Percentiles rank a stretch among this genome's conserved stretches.
phyloP scores from a whole-genome alignment of 2,329 filamentous ascomycete genomes.

The Fusarium veterinarium region DNA sequence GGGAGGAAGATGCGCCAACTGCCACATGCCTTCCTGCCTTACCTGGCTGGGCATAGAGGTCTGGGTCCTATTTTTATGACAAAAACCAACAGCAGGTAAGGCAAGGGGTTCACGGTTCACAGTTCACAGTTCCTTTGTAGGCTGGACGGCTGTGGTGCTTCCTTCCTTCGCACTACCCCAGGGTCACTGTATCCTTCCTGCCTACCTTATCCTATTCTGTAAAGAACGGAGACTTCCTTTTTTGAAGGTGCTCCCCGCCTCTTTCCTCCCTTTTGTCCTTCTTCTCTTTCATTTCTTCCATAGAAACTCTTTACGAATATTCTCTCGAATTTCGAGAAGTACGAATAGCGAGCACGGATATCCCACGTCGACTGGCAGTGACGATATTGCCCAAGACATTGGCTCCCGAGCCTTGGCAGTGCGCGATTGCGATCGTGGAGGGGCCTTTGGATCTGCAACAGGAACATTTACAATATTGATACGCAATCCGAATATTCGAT shows the following conservation, averaged over 20 bases:
- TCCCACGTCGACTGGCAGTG: constrained; percentile 11
- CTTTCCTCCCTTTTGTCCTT: constrained; percentile 3
- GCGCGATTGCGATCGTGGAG: constrained; percentile 39
- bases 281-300: background rate
- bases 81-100: constrained; percentile 2
- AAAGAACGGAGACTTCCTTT: constrained; percentile 33
- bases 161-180: constrained; percentile 17
- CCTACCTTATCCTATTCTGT: constrained; percentile 2
- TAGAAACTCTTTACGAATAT: background rate
- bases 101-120: constrained; percentile 17
- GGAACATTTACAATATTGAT: background rate
- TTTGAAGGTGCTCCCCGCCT: constrained; percentile 33
- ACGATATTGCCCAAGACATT: constrained; percentile 19
- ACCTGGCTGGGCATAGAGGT: constrained; percentile 12
- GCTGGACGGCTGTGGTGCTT: background rate
- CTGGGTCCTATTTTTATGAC: constrained; percentile 26
- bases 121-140: background rate
- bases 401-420: constrained; percentile 43
- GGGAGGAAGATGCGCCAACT: constrained; percentile 13
- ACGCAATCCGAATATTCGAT: background rate
- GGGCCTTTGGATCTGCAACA: constrained; percentile 9
- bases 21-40: constrained; percentile 36
- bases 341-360: constrained; percentile 23
- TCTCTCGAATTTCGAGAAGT: background rate
- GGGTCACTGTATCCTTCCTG: constrained; percentile 17